A percentile compares a stretch with the other conserved stretches of the same genome.
Conservation (phyloP, 2,329 filamentous ascomycete genomes). For the Phialophora chinensis region DNA sequence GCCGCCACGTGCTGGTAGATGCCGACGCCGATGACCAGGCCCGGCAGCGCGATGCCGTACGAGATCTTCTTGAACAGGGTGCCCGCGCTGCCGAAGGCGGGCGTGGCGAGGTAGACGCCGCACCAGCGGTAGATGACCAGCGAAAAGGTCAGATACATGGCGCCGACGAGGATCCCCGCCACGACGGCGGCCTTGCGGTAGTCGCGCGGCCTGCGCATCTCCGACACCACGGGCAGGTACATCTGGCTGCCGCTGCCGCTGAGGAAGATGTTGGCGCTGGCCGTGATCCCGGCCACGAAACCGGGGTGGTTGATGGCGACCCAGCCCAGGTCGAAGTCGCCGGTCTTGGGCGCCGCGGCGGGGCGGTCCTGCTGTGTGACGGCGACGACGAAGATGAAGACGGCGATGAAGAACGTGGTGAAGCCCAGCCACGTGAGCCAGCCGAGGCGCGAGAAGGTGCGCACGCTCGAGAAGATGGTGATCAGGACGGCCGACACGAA, state of each 20-base stretch:
- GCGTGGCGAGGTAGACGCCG: constrained; percentile 55
- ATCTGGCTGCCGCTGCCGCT: constrained; percentile 42
- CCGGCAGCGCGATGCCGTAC: constrained; percentile 51
- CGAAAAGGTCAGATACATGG: constrained; percentile 47
- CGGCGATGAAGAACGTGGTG: constrained; percentile 21
- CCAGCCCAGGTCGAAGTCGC: constrained; percentile 42
- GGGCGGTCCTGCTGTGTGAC: constrained; percentile 47
- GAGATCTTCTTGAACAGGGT: constrained; percentile 51
- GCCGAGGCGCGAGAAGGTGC: constrained; percentile 10
- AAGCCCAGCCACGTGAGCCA: constrained; percentile 17
- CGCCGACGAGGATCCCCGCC: constrained; percentile 45
- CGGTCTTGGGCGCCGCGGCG: constrained; percentile 42
- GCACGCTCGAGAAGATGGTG: constrained; percentile 29
- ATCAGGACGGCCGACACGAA: constrained; percentile 38
- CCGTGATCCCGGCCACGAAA: constrained; percentile 43
- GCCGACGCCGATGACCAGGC: constrained; percentile 42
- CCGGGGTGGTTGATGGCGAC: constrained; percentile 39
- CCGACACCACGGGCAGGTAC: constrained; percentile 48
- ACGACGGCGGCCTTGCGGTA: constrained; percentile 45
- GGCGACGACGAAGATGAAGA: constrained; percentile 24
- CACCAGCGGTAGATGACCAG: constrained; percentile 56
- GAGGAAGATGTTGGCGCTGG: constrained; percentile 43
- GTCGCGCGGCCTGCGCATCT: constrained; percentile 47
- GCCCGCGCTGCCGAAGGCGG: constrained; percentile 56
- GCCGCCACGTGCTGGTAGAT: constrained; percentile 49